Evolutionary conservation across 768 basidiomycete genomes (phyloP), one percentile per base, ranked within the genome.

Genomic region (Suillus tomentosus): DNA sequence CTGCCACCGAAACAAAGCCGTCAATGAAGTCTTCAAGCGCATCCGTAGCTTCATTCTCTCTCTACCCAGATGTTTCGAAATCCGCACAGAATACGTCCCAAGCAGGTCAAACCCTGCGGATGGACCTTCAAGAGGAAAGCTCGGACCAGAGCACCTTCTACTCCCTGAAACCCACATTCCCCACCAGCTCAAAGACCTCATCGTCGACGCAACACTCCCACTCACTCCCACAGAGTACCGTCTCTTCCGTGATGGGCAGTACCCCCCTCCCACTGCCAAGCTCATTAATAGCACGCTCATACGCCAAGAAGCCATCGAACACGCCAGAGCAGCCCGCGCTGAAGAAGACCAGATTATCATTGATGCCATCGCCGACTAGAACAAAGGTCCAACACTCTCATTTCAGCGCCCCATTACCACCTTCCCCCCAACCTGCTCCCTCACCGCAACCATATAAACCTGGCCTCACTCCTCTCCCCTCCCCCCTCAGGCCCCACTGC

Each of bases 151-250:
- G 1, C 24, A 37, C 63, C 64, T 64, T 54, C 57, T 65, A 7
- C 67, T 69, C 43, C 68, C 68, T 13, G 34, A n/a, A 2, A 68
- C 62, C 40, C 5, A 36, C 8, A 63, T 67, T 22, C 67, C 67
- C 14, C 0, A 5, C 3, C 27, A 27, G 27, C 27, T 27, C 42
- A 43, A 15, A 19, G 17, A 59, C 3, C 56, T 66, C 56, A 19
- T 66, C 24, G 51, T 56, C 2, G 58, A 66, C 22, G 31, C 62
- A 31, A 43, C 42, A 3, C 1, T 3, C 7, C 62, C 62, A 4
- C 39, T 57, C 8, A 40, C 62, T 15, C n/a, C 62, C 15, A 31
- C 15, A 39, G 62, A 63, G 10, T 55, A 43, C 24, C 31, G 24
- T 10, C 24, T 63, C 0, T 27, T 56, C 3, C 40, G 3, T 10